Evolutionary conservation across 306 rosid species (phyloP).

Genomic region (Alnus rubra): DNA sequence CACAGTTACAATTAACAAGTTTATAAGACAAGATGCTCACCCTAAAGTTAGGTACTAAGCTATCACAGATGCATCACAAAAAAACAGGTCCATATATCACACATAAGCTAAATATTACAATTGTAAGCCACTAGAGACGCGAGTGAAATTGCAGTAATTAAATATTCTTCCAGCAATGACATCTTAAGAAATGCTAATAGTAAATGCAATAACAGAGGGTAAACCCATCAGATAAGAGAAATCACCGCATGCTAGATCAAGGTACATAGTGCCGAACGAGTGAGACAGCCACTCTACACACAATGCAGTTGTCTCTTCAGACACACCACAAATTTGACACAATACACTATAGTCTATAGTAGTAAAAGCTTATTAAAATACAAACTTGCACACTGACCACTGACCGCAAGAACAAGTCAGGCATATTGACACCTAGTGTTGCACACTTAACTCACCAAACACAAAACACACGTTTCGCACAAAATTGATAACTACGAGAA

Average conservation of each 20-base stretch:
- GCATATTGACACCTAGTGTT: neutral
- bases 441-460: too few relatives aligned
- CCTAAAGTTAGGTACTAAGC: constrained; percentile 20
- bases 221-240: neutral
- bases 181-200: neutral
- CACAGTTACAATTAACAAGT: constrained; percentile 21
- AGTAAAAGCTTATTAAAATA: neutral
- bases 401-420: neutral
- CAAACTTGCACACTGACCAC: neutral
- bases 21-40: neutral
- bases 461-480: too few relatives aligned
- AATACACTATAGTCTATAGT: neutral
- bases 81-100: neutral
- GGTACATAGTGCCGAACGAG: neutral
- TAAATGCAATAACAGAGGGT: neutral
- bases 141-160: neutral
- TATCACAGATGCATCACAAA: constrained; percentile 9
- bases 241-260: neutral
- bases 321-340: neutral
- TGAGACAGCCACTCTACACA: neutral
- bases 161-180: neutral
- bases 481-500: too few relatives aligned
- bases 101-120: neutral
- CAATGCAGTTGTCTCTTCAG: neutral
- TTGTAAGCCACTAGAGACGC: neutral